phyloP scores from a whole-genome alignment of 83 land plant genomes.

The Picea abies region DNA sequence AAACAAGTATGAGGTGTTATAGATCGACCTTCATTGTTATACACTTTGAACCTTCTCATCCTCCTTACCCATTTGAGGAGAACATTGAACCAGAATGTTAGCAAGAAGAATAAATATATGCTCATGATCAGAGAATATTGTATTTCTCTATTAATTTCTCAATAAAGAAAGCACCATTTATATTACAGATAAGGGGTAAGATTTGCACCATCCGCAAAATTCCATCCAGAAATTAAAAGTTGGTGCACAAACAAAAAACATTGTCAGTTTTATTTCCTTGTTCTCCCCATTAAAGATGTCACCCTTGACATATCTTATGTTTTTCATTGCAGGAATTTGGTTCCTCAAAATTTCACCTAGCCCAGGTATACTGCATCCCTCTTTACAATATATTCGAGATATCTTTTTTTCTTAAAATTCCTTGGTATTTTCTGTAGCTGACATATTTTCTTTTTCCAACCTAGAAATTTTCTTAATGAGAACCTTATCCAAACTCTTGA shows the following conservation, averaged over 20 bases:
- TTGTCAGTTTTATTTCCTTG: conserved; percentile 4
- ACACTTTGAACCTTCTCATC: conserved; percentile 26
- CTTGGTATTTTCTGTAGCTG: neutral
- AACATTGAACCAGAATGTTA: too few species aligned
- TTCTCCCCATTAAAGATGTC: neutral
- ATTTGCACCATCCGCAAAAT: too few species aligned
- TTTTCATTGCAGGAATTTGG: conserved; percentile 3
- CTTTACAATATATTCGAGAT: neutral
- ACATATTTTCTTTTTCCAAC: conserved; percentile 32
- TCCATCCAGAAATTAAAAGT: too few species aligned
- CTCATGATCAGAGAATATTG: too few species aligned
- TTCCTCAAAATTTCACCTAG: conserved; percentile 12
- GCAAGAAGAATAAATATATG: too few species aligned
- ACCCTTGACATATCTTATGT: neutral
- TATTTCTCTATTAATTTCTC: too few species aligned
- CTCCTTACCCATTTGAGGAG: too few species aligned
- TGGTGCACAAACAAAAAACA: too few species aligned
- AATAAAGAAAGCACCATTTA: too few species aligned
- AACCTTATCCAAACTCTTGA: conserved; percentile 31
- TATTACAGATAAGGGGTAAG: too few species aligned
- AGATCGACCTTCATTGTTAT: conserved; percentile 84
- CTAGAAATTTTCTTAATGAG: conserved; percentile 42
- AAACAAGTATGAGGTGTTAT: conserved; percentile 58
- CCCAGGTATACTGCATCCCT: neutral
- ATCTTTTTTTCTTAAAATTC: conserved; percentile 6